Conservation (phyloP, 192 early-diverging fungal species). For the Martensiomyces pterosporus region DNA sequence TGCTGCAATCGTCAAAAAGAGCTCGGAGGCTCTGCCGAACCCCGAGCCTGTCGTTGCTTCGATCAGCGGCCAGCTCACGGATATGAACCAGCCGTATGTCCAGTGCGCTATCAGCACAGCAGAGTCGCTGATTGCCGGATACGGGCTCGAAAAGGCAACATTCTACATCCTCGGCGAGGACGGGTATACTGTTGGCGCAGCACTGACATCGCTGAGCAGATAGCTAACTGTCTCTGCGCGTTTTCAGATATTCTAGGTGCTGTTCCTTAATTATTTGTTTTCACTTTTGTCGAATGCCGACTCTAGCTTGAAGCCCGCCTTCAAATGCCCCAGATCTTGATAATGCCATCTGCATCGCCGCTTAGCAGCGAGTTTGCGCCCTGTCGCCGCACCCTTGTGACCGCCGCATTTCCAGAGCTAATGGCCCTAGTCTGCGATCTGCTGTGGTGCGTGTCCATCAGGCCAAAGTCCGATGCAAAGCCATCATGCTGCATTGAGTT, state of each 20-base stretch:
- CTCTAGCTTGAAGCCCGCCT: too few relatives aligned
- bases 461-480: slow-evolving; percentile 50
- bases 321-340: slow-evolving; percentile 64
- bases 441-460: slow-evolving; percentile 45
- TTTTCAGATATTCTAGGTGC: too few relatives aligned
- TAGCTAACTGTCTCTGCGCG: too few relatives aligned
- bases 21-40: slow-evolving; percentile 17
- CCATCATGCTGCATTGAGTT: slow-evolving; percentile 57
- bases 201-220: slow-evolving; percentile 24
- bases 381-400: slow-evolving; percentile 11
- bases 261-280: neutral
- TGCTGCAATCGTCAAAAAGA: slow-evolving; percentile 48
- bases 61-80: slow-evolving; percentile 44
- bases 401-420: neutral
- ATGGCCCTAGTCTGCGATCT: slow-evolving; percentile 10
- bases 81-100: slow-evolving; percentile 50
- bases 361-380: slow-evolving; percentile 44
- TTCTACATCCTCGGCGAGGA: slow-evolving; percentile 41
- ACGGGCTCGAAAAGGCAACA: slow-evolving; percentile 9
- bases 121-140: neutral
- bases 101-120: slow-evolving; percentile 25
- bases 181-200: slow-evolving; percentile 37
- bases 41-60: slow-evolving; percentile 18
- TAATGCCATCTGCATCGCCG: slow-evolving; percentile 59
- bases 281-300: slow-evolving; percentile 8